Base-by-base conservation (phyloP, 805 yeast genomes). In the Wickerhamiella siamensis region DNA sequence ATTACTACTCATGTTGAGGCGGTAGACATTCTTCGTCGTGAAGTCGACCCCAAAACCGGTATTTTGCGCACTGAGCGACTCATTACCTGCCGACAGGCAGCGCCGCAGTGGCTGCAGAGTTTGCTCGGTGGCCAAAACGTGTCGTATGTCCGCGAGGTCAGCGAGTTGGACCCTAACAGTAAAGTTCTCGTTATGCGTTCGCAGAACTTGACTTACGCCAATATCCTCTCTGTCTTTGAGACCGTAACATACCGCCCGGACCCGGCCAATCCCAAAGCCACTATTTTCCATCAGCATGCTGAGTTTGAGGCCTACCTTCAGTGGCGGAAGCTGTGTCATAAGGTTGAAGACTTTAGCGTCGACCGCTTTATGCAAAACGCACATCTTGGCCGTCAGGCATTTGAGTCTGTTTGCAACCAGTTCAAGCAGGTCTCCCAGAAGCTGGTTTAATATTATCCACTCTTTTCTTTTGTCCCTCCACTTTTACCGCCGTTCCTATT, bases 351-450 rank as follows among this genome's bases (percentile, higher is more conserved):
- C 39, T 88, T 95, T 94, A 74, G 87, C 0, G 79, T 83, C 4
- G 83, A 82, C 54, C 67, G 96, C 57, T 91, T 88, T 60, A 75
- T 77, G 36, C 91, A 83, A 57, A 88, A 88, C 59, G 95, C 97
- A 14, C 62, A 62, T 42, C 73, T 73, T 51, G 98, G 98, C 24
- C 79, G 77, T 51, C 51, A 62, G 24, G 98, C 95, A 0, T 87
- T 88, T 51, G 97, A 91, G 47, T 59, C 73, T 2, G 96, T 91
- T 14, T 20, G 21, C 3, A 20, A 36, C 14, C 38, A 26, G 15
- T 18, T 36, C 20, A n/a, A 36, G 31, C 32, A 22, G 16, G 9
- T 34, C 21, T 17, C 36, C 12, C 29, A 24, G 10, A 6, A 24
- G 29, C 12, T 24, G 29, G 29, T 12, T 8, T 24, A 12, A 24